A percentile compares a stretch with the other conserved stretches of the same genome.
Evolutionary conservation across 352 stramenopile genomes (phyloP).

Genomic region (Pythium phragmiticola): DNA sequence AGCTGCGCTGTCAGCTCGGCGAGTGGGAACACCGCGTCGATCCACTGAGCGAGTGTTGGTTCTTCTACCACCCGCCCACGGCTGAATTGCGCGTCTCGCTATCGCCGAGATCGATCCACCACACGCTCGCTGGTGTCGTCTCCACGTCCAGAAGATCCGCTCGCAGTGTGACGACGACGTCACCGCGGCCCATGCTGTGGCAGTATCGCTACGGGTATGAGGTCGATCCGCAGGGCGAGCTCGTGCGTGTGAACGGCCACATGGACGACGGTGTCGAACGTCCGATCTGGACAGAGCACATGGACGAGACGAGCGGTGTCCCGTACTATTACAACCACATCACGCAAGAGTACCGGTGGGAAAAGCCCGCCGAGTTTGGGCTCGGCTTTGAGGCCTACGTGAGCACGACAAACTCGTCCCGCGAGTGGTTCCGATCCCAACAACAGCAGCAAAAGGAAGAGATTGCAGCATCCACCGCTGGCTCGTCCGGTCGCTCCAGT

Average conservation of each 20-base stretch:
- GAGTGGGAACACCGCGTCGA: slow-evolving; percentile 73
- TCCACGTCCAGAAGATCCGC: slow-evolving; percentile 19
- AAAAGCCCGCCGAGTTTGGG: slow-evolving; percentile 63
- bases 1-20: slow-evolving; percentile 35
- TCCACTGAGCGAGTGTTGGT: slow-evolving; percentile 53
- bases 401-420: slow-evolving; percentile 40
- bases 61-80: slow-evolving; percentile 64
- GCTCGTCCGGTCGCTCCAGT: background rate
- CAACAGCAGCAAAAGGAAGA: slow-evolving; percentile 2
- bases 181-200: slow-evolving; percentile 55
- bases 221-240: slow-evolving; percentile 38
- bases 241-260: slow-evolving; percentile 27
- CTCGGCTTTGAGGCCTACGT: slow-evolving; percentile 48
- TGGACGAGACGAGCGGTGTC: slow-evolving; percentile 41
- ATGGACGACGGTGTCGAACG: slow-evolving; percentile 24
- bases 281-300: slow-evolving; percentile 66
- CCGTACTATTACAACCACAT: slow-evolving; percentile 74
- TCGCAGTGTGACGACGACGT: slow-evolving; percentile 26
- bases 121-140: slow-evolving; percentile 3
- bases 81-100: slow-evolving; percentile 51
- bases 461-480: slow-evolving; percentile 4
- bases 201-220: slow-evolving; percentile 79
- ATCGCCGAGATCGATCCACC: slow-evolving; percentile 54
- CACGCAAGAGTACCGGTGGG: slow-evolving; percentile 78
- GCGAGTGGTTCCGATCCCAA: slow-evolving; percentile 63